Base-by-base conservation (phyloP, 345 rosid genomes). In the Carallia pectinifolia region DNA sequence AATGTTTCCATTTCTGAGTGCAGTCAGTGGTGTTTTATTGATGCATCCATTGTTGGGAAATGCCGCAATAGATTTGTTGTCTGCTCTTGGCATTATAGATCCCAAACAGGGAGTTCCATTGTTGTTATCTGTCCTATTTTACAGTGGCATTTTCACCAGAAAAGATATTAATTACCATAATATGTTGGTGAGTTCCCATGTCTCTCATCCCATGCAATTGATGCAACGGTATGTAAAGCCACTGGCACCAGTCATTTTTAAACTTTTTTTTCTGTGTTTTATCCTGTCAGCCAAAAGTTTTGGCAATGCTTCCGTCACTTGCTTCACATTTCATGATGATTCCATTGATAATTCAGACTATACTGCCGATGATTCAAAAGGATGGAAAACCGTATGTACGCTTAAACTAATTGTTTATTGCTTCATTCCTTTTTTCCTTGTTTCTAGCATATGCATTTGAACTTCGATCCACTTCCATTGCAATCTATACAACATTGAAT, bases 301-400 rank as follows among this genome's bases (percentile, higher is more conserved):
- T 93, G 82, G 81, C 89, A 53, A 68, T 91, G 84, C 91, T 93
- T 74, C 98, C 98, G 38, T 86, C 89, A 63, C 85, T 93, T 64
- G 97, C 97, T 81, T 85, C 96, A 39, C 90, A 89, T 64, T 85
- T 85, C 62, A 82, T 82, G 66, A 91, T 93, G 97, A 74, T 88
- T 83, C 97, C 98, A 39, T 85, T 93, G 60, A 79, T 91, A 53
- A 82, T 93, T 81, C 97, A 91, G 77, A 87, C 90, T 61, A 80
- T 93, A 69, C 70, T 86, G 81, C 98, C 96, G 58, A 89, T 91
- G 94, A 82, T 93, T 77, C 88, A 77, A 71, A 88, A 81, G 80
- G 81, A 83, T 81, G 79, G 82, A 64, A 88, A 86, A 40, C 84
- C 75, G 97, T 93, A 83, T 54, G 96, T 80, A 55, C 80, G 34